Evolutionary conservation across 1,284 basidiomycete species (phyloP), one percentile per base, ranked within the genome.

Genomic region (Puccinia sorghi): DNA sequence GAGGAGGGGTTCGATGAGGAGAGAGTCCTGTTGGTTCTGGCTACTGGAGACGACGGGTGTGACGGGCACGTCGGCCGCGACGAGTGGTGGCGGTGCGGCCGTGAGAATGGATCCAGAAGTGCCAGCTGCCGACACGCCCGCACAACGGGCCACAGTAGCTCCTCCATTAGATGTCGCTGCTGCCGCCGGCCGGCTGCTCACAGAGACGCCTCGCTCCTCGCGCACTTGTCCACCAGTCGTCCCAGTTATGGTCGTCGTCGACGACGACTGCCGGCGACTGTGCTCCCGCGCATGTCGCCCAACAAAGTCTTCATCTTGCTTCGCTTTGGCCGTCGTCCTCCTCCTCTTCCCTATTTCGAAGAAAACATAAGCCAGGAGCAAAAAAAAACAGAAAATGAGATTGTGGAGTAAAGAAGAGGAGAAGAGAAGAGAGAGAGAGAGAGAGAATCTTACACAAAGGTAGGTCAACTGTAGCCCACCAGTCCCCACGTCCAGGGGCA

Each of bases 301-400:
- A 7, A 79, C 41, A 32, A 79, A 79, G 25, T 79, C 76, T 66
- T 79, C 76, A 56, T 79, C 76, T 52, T 79, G 76, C 48, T 79
- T 79, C 7, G 76, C 76, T 66, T 79, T 79, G 0, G 76, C 76
- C 0, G 76, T 79, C 20, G 76, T 79, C 32, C 76, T 63, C 41
- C 76, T 50, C 15, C 69, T 41, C 71, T 79, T 79, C 76, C 76
- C 76, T 79, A 56, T 32, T 5, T 9, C 17, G 15, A 8, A 9
- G 1, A 27, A 64, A 27, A 64, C 66, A 69, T 1, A 69, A 46
- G 9, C 39, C n/a, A 37, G 25, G 12, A 48, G n/a, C 41, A 50
- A 69, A 17, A 48, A 57, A 43, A 72, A 48, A 17, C 27, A 37
- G 48, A 54, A 72, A 13, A 72, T 22, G 43, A 20, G 32, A 61